Base-by-base conservation (phyloP, 2,329 filamentous ascomycete species). In the Fusarium annulatum region DNA sequence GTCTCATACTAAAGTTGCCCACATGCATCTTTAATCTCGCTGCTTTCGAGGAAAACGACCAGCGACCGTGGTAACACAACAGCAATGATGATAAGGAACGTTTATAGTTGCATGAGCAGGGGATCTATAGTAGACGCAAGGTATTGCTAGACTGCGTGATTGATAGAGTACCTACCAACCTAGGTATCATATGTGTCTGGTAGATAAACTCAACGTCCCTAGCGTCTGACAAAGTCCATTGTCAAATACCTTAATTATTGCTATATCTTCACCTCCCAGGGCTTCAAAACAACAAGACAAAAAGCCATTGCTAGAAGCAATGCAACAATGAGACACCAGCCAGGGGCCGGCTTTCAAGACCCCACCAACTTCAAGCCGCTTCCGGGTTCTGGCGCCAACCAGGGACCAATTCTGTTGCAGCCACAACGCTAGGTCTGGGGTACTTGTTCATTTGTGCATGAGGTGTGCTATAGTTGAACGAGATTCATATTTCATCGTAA, bases 391-490 rank as follows among this genome's bases (percentile, higher is more conserved):
- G 30, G 64, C 61, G 61, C 46, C 38, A 28, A 43, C 67, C 67
- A 62, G 74, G 68, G 57, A 70, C 67, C 60, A 64, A 45, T 58
- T 53, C 53, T 66, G 64, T 63, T 62, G 51, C 67, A 69, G 73
- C 69, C 69, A 73, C 73, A 60, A 42, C 59, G 39, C 49, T 62
- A 36, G 67, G 72, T 77, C 75, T 71, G 72, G 76, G 76, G 76
- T 76, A 43, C 65, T 53, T 55, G 41, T 26, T 69, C 56, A 55
- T 61, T 69, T 59, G 48, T 69, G 62, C 46, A 67, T 67, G 23
- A 55, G 34, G 8, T 30, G 61, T 36, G 41, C 55, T 61, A 23
- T 63, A 26, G 45, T 33, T 26, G 38, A 30, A 61, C 48, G 39
- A 30, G 61, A 46, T 38, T 48, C 52, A 41, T 51, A 56, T 57